Evolutionary conservation across 352 stramenopile genomes (phyloP), one percentile per base, ranked within the genome.

Genomic region (Phytophthora colocasiae): DNA sequence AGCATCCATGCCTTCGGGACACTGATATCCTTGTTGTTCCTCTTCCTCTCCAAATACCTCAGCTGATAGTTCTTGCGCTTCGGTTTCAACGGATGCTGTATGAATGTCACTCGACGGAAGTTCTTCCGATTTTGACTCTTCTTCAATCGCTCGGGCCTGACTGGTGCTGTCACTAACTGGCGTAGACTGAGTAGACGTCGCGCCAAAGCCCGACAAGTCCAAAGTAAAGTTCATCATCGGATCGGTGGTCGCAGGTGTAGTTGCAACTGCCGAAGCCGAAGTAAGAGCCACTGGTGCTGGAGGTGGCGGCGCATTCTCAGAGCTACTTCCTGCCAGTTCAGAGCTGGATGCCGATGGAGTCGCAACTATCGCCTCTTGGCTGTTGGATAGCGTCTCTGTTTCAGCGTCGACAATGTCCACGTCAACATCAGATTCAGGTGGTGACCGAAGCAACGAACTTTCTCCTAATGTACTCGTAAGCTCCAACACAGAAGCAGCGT

Each of bases 1-100:
- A 17, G 83, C 82, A 81, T 99, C 97, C 70, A 99, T 97, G 26
- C 97, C 97, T 60, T 97, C 91, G 4, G 97, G 97, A 56, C 96
- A 99, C 41, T 74, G 71, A 8, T 82, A 69, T 17, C 62, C 52
- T 11, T 63, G 62, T 31, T 62, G 54, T 38, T 70, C 58, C n/a
- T 69, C 69, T 14, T 70, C 58, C n/a, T 69, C 69, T 14, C 66
- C 52, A 38, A 57, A 62, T n/a, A 75, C 41, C 15, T 52, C 50
- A 51, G 41, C 38, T 45, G 55, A 68, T 11, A 74, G 40, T 29
- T 77, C 67, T 57, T 66, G 55, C 14, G 63, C 54, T 14, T 39
- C 61, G 55, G 50, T 32, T 56, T 76, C 74, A 58, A 55, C 48
- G 5, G 48, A 53, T 46, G 53, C 58, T 57, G 62, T 50, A 19